Evolutionary conservation across 345 rosid genomes (phyloP), one percentile per base, ranked within the genome.

Genomic region (Eucalyptus viminalis): DNA sequence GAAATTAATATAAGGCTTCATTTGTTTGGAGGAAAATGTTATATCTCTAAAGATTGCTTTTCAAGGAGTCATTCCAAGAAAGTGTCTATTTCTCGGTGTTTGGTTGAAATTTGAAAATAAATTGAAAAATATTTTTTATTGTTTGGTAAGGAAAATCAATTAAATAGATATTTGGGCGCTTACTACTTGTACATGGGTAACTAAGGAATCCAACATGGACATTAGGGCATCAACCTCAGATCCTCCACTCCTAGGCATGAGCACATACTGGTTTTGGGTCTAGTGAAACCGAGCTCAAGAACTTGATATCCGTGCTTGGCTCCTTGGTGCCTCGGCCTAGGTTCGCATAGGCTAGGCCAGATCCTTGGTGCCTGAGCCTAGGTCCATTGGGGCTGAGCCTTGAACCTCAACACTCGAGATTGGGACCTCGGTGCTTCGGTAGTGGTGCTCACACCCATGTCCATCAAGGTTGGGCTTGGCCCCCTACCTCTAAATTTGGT

Each of bases 401-500:
- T 6, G 2, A 24, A 56, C 5, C 62, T 24, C 29, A 24, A 24
- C 29, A 24, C 62, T 56, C 9, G 62, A 10, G 29, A 56, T 56
- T 56, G 62, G 62, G 29, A 56, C 62, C 29, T 24, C 24, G 29
- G 62, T 22, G 62, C 62, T 56, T 56, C 3, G 0, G 6, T 24
- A 56, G 27, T 1, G 2, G 13, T 56, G 62, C 29, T 24, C 3
- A 1, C 2, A 3, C 13, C 6, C 29, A 24, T 9, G 62, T 56
- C 1, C 60, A 54, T 54, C 27, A 54, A 54, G 60, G 27, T 0
- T 56, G 6, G 27, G 27, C 3, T 22, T 9, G 12, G 62, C 27
- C 6, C 1, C 29, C 1, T 56, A 24, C 29, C 29, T 6, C 0
- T 0, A 56, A 21, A 56, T 1, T 4, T 21, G 27, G 27, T 24